These are phyloP conservation scores for Oryza longistaminata DNA, from an alignment of 176 grass and related monocot genomes.

Conservation along the genomic window DNA sequence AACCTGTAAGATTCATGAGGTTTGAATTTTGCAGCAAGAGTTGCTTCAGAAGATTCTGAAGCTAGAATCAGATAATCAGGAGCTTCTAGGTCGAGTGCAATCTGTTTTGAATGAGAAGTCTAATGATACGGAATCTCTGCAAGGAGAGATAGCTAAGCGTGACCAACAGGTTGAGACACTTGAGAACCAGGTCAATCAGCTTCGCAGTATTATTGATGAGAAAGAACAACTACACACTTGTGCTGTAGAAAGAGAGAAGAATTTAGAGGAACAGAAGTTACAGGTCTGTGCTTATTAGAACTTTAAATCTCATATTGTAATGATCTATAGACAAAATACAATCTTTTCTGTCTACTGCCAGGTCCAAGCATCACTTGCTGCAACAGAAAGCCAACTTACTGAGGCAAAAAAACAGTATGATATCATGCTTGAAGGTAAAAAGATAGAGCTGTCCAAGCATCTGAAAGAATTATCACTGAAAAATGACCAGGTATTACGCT, in stretches of 20 bases:
- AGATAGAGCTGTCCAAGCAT: conserved; percentile 92
- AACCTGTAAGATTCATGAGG: conserved; percentile 27
- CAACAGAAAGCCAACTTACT: conserved; percentile 71
- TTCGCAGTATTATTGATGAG: conserved; percentile 61
- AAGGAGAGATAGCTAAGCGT: conserved; percentile 70
- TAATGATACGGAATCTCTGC: conserved; percentile 60
- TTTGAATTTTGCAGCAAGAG: conserved; percentile 66
- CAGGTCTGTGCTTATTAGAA: conserved; percentile 56
- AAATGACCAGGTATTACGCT: conserved; percentile 84
- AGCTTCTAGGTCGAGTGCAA: conserved; percentile 61
- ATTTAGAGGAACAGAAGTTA: conserved; percentile 73
- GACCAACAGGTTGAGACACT: conserved; percentile 62
- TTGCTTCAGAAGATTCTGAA: conserved; percentile 65
- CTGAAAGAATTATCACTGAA: conserved; percentile 83
- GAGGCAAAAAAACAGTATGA: conserved; percentile 83
- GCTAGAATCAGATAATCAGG: conserved; percentile 74
- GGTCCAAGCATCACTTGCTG: conserved; percentile 63
- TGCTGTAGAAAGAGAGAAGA: conserved; percentile 68
- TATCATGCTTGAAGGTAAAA: conserved; percentile 89
- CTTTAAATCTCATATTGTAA: background rate
- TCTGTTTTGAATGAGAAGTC: conserved; percentile 60
- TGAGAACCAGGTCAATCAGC: conserved; percentile 67
- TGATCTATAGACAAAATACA: conserved; percentile 38
- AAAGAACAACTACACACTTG: conserved; percentile 71
- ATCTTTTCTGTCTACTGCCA: conserved; percentile 42